These are phyloP conservation scores for Gymnopilus dilepis DNA, from an alignment of 768 basidiomycete genomes.

Conservation along the genomic window DNA sequence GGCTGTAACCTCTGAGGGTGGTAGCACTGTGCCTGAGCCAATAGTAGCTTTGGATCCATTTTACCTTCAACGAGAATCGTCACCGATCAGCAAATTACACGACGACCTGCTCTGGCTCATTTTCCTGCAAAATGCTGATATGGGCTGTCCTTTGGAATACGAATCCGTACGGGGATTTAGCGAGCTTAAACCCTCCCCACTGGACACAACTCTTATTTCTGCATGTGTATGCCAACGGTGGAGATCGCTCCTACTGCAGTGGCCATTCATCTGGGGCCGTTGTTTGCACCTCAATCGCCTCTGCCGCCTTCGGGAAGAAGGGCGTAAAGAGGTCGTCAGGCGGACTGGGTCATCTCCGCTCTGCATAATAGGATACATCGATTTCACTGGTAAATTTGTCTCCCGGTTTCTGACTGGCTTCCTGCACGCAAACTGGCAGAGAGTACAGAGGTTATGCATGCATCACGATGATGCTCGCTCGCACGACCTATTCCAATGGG, in stretches of 20 bases:
- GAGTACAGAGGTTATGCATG: too few species aligned
- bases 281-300: background rate
- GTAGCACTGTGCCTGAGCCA: too few species aligned
- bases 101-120: background rate
- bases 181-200: background rate
- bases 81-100: background rate
- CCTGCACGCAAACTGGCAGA: too few species aligned
- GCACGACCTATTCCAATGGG: too few species aligned
- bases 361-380: background rate
- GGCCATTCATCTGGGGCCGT: background rate
- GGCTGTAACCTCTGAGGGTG: too few species aligned
- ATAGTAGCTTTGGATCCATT: too few species aligned
- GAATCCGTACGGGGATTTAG: background rate
- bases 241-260: background rate
- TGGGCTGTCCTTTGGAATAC: background rate
- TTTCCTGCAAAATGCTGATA: background rate
- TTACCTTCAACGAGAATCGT: too few species aligned
- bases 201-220: background rate
- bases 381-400: too few species aligned
- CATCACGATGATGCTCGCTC: too few species aligned
- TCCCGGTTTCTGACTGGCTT: too few species aligned
- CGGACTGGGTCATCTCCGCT: background rate
- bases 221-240: background rate
- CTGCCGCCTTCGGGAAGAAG: background rate
- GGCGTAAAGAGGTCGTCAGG: background rate